Evolutionary conservation across 352 stramenopile species (phyloP).

Genomic region (Pelagophyceae sp.): DNA sequence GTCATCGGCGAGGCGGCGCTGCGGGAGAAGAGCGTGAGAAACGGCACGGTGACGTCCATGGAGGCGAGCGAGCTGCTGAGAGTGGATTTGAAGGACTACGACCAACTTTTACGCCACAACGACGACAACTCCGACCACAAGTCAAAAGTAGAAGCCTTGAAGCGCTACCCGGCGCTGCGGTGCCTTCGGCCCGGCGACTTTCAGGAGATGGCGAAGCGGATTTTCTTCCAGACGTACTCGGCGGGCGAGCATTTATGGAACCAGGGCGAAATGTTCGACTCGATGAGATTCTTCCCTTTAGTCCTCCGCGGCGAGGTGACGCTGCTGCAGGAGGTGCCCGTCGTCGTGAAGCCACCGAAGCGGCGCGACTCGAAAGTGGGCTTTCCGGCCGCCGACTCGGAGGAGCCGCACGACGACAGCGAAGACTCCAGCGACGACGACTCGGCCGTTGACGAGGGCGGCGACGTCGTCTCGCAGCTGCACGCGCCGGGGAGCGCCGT

Average conservation of each 20-base stretch:
- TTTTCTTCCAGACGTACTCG: background rate
- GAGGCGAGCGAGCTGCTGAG: background rate
- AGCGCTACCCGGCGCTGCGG: background rate
- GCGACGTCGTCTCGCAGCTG: too few species aligned
- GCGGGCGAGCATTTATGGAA: background rate
- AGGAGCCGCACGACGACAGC: background rate
- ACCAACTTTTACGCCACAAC: background rate
- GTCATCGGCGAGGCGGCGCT: background rate
- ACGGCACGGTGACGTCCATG: background rate
- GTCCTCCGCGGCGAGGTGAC: slow-evolving; percentile 8
- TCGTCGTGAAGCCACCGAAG: background rate
- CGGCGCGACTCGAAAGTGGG: too few species aligned
- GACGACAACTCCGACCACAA: background rate
- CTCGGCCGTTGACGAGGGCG: background rate
- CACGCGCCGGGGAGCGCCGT: too few species aligned
- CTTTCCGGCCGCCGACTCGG: too few species aligned
- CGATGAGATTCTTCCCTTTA: background rate
- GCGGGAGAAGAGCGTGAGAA: background rate
- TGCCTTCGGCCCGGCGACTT: background rate
- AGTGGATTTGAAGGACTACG: background rate
- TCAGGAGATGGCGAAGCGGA: background rate
- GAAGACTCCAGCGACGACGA: background rate
- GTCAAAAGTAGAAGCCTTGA: background rate
- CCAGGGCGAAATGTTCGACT: background rate
- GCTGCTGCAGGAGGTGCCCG: background rate